These are phyloP conservation scores for Acorus calamus DNA, from an alignment of 106 monocot genomes.

Conservation along the genomic window DNA sequence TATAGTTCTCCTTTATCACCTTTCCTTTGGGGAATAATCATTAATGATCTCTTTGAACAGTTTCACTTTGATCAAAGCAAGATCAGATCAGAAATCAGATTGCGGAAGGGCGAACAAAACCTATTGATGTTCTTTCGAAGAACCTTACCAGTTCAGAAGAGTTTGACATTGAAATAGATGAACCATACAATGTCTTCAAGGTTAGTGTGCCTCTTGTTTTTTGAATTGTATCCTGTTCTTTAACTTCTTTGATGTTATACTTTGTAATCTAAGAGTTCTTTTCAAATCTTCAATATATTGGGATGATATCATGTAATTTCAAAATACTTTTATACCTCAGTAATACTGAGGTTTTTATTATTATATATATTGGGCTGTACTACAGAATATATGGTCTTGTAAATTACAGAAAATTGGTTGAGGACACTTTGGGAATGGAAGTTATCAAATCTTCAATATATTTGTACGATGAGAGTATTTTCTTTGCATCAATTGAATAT, in stretches of 20 bases:
- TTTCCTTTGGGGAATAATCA: no score
- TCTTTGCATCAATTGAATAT: no score
- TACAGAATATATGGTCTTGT: no score
- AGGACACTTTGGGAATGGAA: no score
- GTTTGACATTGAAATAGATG: constrained; percentile 87
- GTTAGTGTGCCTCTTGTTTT: no score
- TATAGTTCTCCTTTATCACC: background rate
- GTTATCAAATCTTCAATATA: no score
- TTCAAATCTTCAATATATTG: no score
- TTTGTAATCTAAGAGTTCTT: background rate
- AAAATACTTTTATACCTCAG: background rate
- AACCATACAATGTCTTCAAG: constrained; percentile 93
- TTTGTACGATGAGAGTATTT: no score
- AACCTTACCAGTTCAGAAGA: constrained; percentile 77
- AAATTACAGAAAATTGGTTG: no score
- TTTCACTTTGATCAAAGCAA: constrained; percentile 99
- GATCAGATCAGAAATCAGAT: constrained; percentile 77
- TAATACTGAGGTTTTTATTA: no score
- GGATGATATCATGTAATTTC: background rate
- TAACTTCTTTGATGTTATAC: background rate
- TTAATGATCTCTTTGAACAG: constrained; percentile 23
- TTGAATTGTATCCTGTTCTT: no score
- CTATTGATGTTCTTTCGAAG: constrained; percentile 87
- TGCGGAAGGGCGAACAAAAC: constrained; percentile 84
- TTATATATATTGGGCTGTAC: no score